Percentiles rank a stretch among this genome's conserved stretches.
Conservation (phyloP, 2,329 filamentous ascomycete genomes). For the Elsinoe arachidis region DNA sequence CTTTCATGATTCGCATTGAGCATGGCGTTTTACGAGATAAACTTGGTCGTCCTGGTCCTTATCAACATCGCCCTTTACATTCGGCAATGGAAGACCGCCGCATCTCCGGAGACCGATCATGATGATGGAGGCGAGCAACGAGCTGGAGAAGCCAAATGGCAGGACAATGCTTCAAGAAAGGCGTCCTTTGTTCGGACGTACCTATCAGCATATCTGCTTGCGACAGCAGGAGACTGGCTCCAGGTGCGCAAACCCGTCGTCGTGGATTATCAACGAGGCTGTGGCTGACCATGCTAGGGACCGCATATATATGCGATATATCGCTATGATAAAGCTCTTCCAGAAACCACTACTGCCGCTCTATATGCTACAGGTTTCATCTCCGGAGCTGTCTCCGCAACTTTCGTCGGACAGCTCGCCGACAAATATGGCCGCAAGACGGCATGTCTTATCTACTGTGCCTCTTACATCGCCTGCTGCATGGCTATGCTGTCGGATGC, state of each 20-base stretch:
- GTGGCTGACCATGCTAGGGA: slow-evolving; percentile 22
- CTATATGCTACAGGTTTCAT: slow-evolving; percentile 43
- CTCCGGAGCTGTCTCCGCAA: slow-evolving; percentile 41
- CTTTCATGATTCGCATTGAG: background rate
- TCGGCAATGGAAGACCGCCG: slow-evolving; percentile 12
- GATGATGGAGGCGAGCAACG: slow-evolving; percentile 1
- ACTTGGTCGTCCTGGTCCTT: slow-evolving; percentile 19
- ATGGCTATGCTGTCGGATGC: slow-evolving; percentile 42
- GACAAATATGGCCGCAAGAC: slow-evolving; percentile 44
- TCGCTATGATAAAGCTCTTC: slow-evolving; percentile 41
- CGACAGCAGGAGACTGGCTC: slow-evolving; percentile 40
- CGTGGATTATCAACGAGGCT: background rate
- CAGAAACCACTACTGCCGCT: slow-evolving; percentile 38
- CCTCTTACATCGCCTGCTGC: slow-evolving; percentile 45
- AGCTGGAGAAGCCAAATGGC: slow-evolving; percentile 12
- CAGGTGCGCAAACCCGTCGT: slow-evolving; percentile 26
- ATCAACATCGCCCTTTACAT: slow-evolving; percentile 19
- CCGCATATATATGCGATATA: slow-evolving; percentile 47
- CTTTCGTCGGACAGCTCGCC: slow-evolving; percentile 41
- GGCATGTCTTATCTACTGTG: slow-evolving; percentile 49
- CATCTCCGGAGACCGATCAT: background rate
- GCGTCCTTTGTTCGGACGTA: background rate
- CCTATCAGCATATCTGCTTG: slow-evolving; percentile 36
- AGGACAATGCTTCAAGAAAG: slow-evolving; percentile 17
- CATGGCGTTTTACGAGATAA: slow-evolving; percentile 21